Conservation (phyloP, 2,329 filamentous ascomycete species). For the Chalaropsis ovoidea region DNA sequence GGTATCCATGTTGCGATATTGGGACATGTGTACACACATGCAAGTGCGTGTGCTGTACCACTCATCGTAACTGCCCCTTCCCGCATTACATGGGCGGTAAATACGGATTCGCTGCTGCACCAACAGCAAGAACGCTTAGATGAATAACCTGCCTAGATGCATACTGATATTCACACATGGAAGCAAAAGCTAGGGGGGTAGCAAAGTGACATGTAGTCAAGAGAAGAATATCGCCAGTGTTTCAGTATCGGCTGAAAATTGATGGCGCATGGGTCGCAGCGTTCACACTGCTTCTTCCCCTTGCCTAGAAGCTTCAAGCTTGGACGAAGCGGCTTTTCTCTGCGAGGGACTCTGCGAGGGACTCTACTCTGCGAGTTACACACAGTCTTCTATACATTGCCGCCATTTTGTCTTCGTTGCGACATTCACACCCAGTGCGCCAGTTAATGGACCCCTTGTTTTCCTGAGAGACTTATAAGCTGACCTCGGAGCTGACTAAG, state of each 20-base stretch:
- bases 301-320: neutral
- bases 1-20: too few species aligned
- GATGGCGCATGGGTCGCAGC: neutral
- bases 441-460: neutral
- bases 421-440: too few species aligned
- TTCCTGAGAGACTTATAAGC: neutral
- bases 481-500: neutral
- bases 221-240: neutral
- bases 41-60: too few species aligned
- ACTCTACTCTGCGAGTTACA: neutral
- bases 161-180: too few species aligned
- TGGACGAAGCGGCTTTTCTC: neutral
- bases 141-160: too few species aligned
- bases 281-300: neutral
- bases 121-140: too few species aligned
- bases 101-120: too few species aligned
- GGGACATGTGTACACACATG: too few species aligned
- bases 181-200: too few species aligned
- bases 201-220: neutral
- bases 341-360: neutral
- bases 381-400: neutral
- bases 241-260: constrained; percentile 3
- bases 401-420: too few species aligned
- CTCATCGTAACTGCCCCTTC: too few species aligned
- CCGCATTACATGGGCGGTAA: too few species aligned